These are phyloP conservation scores for Fraxinus anomala DNA, from an alignment of 257 asterid species.

Conservation along the genomic window DNA sequence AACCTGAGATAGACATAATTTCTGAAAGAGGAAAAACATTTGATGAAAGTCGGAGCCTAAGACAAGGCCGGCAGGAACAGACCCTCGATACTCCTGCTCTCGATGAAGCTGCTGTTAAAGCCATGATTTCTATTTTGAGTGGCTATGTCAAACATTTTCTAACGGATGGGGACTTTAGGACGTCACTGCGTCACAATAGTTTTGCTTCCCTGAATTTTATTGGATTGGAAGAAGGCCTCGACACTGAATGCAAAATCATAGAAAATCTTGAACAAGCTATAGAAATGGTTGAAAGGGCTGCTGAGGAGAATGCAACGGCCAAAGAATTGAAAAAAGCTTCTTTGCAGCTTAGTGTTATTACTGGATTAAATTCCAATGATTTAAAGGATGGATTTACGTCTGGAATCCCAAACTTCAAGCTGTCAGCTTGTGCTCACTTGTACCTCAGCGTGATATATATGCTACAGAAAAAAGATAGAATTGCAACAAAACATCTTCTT, in stretches of 20 bases:
- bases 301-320: conserved; percentile 46
- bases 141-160: conserved; percentile 51
- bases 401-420: conserved; percentile 61
- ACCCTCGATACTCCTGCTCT: conserved; percentile 55
- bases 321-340: conserved; percentile 74
- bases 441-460: conserved; percentile 69
- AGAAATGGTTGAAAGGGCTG: conserved; percentile 65
- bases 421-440: conserved; percentile 93
- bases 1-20: conserved; percentile 26
- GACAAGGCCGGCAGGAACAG: conserved; percentile 39
- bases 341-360: conserved; percentile 77
- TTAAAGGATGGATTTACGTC: conserved; percentile 59
- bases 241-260: conserved; percentile 53
- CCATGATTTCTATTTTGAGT: conserved; percentile 65
- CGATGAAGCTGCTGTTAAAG: conserved; percentile 72
- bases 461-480: conserved; percentile 65
- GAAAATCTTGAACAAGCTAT: conserved; percentile 74
- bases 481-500: conserved; percentile 73
- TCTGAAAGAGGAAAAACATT: conserved; percentile 20
- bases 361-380: conserved; percentile 67
- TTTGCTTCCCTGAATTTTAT: conserved; percentile 51
- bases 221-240: conserved; percentile 43
- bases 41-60: conserved; percentile 36
- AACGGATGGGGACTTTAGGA: conserved; percentile 63
- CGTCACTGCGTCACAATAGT: conserved; percentile 58